A percentile compares a stretch with the other conserved stretches of the same genome.
These are phyloP conservation scores for Pseudogymnoascus sp. DNA, from an alignment of 2,329 filamentous ascomycete species.

Conservation along the genomic window DNA sequence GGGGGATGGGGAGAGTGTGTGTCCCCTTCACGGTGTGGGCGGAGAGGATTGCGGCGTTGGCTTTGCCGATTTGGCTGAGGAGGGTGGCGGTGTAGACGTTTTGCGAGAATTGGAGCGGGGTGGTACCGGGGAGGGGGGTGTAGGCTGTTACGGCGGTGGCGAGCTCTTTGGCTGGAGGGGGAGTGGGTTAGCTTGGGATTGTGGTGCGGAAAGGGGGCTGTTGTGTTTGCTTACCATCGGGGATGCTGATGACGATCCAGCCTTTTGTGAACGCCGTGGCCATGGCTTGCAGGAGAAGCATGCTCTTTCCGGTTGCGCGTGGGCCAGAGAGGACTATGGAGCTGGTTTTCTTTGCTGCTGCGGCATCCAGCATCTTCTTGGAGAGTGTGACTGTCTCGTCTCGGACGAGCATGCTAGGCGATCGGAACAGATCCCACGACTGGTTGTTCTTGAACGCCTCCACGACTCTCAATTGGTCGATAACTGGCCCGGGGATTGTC, in stretches of 20 bases:
- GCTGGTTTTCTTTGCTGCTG: constrained; percentile 46
- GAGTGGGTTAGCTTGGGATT: constrained; percentile 7
- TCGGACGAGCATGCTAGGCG: constrained; percentile 71
- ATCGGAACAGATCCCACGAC: constrained; percentile 78
- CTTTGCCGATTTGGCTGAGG: constrained; percentile 62
- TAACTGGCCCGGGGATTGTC: constrained; percentile 57
- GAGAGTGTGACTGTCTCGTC: constrained; percentile 69
- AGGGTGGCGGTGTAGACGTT: constrained; percentile 69
- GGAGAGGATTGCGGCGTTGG: constrained; percentile 61
- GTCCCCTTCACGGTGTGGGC: constrained; percentile 41
- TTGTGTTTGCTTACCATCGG: constrained; percentile 61
- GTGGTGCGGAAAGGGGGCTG: background rate
- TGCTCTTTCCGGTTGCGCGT: constrained; percentile 75
- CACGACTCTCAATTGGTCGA: constrained; percentile 74
- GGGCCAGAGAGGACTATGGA: constrained; percentile 66
- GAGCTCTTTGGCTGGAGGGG: constrained; percentile 63
- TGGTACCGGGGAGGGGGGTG: constrained; percentile 54
- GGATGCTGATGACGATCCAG: constrained; percentile 84
- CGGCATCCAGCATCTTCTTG: constrained; percentile 52
- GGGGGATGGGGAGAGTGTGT: constrained; percentile 52
- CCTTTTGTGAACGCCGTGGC: constrained; percentile 71
- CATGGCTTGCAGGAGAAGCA: constrained; percentile 77
- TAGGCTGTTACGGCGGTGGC: constrained; percentile 78
- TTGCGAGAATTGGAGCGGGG: constrained; percentile 63
- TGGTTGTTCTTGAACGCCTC: constrained; percentile 90